Evolutionary conservation across 2,329 filamentous ascomycete species (phyloP).

Genomic region (Dryadomyces quercus-mongolicae): DNA sequence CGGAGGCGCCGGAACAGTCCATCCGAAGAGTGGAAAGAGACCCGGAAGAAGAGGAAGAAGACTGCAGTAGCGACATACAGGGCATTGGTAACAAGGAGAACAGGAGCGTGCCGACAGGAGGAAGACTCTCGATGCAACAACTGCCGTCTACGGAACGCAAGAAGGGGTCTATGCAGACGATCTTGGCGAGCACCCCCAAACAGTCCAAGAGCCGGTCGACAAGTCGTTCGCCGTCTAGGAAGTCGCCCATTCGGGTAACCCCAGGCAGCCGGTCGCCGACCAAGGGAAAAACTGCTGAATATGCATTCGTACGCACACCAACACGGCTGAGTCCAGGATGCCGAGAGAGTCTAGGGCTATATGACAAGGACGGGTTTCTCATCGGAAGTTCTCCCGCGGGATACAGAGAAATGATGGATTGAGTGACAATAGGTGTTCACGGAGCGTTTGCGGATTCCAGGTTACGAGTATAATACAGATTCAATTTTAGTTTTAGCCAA

Average conservation of each 20-base stretch:
- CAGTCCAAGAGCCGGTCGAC: neutral
- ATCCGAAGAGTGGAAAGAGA: neutral
- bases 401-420: neutral
- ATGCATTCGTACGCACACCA: neutral
- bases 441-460: no score
- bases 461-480: no score
- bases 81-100: conserved; percentile 5
- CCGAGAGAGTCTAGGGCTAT: conserved; percentile 26
- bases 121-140: neutral
- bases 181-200: neutral
- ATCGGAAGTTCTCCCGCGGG: conserved; percentile 25
- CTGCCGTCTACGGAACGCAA: neutral
- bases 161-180: neutral
- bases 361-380: conserved; percentile 34
- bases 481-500: no score
- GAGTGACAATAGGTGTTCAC: neutral
- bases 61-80: neutral
- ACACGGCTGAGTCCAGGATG: neutral
- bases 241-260: no score
- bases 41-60: neutral
- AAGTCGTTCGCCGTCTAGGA: conserved; percentile 14
- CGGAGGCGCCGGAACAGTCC: neutral
- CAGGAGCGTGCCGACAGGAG: neutral
- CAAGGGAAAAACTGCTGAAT: neutral
- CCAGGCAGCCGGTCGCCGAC: conserved; percentile 13